Evolutionary conservation across 306 rosid species (phyloP).

Genomic region (Macrotyloma uniflorum): DNA sequence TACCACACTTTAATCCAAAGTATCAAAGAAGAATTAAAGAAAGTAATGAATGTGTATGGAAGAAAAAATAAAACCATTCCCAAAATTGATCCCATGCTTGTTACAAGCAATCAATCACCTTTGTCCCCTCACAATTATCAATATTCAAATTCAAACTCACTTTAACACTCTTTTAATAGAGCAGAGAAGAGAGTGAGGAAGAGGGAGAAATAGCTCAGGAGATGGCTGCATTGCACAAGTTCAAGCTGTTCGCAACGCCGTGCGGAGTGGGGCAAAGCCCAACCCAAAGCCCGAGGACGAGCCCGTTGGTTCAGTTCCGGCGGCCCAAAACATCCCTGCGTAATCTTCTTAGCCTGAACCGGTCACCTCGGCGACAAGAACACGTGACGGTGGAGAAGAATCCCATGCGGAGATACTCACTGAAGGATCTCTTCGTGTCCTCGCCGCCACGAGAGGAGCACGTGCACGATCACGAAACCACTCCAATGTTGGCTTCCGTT

Average conservation of each 20-base stretch:
- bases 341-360: slow-evolving; percentile 60
- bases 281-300: slow-evolving; percentile 75
- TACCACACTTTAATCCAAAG: not conserved
- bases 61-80: slow-evolving; percentile 47
- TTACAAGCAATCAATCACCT: slow-evolving; percentile 48
- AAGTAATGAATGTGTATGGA: slow-evolving; percentile 35
- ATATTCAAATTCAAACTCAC: slow-evolving; percentile 62
- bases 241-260: slow-evolving; percentile 77
- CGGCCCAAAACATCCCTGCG: slow-evolving; percentile 73
- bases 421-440: slow-evolving; percentile 74
- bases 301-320: slow-evolving; percentile 72
- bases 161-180: slow-evolving; percentile 7
- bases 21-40: slow-evolving; percentile 30
- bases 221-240: slow-evolving; percentile 80
- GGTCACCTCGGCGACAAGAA: slow-evolving; percentile 42
- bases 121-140: slow-evolving; percentile 43
- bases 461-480: not conserved
- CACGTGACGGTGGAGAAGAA: slow-evolving; percentile 46
- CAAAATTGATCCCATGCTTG: slow-evolving; percentile 61
- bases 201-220: not conserved
- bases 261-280: slow-evolving; percentile 82
- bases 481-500: slow-evolving; percentile 26
- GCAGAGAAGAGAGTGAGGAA: not conserved
- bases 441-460: slow-evolving; percentile 58
- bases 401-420: slow-evolving; percentile 53